phyloP scores from a whole-genome alignment of 192 early-diverging fungal species.

The Podila horticola region DNA sequence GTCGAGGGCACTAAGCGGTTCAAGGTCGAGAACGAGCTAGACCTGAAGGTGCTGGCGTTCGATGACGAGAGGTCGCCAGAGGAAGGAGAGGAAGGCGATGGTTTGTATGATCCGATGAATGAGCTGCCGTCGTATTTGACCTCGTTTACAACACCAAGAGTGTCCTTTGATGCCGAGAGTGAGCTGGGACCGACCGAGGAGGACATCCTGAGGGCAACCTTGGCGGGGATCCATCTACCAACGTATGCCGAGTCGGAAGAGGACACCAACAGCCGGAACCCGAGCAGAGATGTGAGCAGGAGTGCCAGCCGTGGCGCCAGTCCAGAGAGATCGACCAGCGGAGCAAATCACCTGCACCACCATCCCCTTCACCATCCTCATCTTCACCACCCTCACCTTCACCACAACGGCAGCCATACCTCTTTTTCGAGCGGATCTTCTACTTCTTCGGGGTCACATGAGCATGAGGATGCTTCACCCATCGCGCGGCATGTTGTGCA shows the following conservation, averaged over 20 bases:
- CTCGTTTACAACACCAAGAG: conserved; percentile 28
- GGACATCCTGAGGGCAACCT: conserved; percentile 15
- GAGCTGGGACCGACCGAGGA: conserved; percentile 20
- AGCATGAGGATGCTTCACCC: too few species aligned
- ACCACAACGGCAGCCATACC: neutral
- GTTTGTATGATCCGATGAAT: neutral
- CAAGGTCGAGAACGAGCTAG: conserved; percentile 27
- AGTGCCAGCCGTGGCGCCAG: neutral
- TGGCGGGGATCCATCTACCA: conserved; percentile 30
- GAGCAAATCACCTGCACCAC: neutral
- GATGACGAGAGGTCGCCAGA: conserved; percentile 25
- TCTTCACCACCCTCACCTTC: conserved; percentile 4
- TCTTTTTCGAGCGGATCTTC: neutral
- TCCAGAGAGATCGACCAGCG: neutral
- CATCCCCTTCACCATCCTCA: neutral
- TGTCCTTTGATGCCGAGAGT: conserved; percentile 24
- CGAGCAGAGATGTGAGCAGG: conserved; percentile 15
- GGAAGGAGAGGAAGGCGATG: neutral
- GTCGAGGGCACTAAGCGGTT: conserved; percentile 13
- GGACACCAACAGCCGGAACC: conserved; percentile 14
- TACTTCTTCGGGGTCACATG: neutral
- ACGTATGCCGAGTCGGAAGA: conserved; percentile 48
- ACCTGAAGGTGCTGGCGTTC: conserved; percentile 27
- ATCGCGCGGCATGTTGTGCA: too few species aligned
- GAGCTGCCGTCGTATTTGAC: conserved; percentile 41